A percentile compares a stretch with the other conserved stretches of the same genome.
phyloP scores from a whole-genome alignment of 2,329 filamentous ascomycete species.

The Penicillium vulpinum region DNA sequence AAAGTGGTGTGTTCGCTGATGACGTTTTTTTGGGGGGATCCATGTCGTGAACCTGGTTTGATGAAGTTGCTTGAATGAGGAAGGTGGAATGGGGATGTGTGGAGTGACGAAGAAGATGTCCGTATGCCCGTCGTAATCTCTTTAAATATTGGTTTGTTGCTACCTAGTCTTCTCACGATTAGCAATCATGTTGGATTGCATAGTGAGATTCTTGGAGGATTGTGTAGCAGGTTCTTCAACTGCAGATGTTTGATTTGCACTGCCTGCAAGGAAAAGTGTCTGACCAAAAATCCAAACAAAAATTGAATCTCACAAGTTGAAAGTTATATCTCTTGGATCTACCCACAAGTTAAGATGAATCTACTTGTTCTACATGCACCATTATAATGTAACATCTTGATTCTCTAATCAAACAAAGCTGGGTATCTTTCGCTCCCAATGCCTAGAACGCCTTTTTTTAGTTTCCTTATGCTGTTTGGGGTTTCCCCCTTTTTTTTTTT shows the following conservation, averaged over 20 bases:
- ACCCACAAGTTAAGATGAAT: no score
- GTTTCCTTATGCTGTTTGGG: background rate
- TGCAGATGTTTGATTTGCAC: background rate
- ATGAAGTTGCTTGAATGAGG: background rate
- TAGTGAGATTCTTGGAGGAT: background rate
- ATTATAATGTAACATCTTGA: background rate
- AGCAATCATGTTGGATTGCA: background rate
- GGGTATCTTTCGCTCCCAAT: constrained; percentile 10
- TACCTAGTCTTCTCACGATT: background rate
- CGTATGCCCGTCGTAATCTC: background rate
- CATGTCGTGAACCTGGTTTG: background rate
- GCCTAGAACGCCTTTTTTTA: background rate
- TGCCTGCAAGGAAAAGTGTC: background rate
- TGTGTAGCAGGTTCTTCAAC: background rate
- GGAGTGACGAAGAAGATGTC: background rate
- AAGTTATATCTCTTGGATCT: no score
- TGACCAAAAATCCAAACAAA: background rate
- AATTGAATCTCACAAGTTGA: no score
- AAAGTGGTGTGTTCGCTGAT: background rate
- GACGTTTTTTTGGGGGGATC: background rate
- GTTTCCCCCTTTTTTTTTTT: background rate
- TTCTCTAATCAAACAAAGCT: background rate
- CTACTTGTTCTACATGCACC: background rate
- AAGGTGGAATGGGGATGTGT: background rate
- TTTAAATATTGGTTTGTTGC: background rate